Percentiles rank a stretch among this genome's conserved stretches.
Evolutionary conservation across 371 early-diverging fungal species (phyloP).

Genomic region (Globomyces sp.): DNA sequence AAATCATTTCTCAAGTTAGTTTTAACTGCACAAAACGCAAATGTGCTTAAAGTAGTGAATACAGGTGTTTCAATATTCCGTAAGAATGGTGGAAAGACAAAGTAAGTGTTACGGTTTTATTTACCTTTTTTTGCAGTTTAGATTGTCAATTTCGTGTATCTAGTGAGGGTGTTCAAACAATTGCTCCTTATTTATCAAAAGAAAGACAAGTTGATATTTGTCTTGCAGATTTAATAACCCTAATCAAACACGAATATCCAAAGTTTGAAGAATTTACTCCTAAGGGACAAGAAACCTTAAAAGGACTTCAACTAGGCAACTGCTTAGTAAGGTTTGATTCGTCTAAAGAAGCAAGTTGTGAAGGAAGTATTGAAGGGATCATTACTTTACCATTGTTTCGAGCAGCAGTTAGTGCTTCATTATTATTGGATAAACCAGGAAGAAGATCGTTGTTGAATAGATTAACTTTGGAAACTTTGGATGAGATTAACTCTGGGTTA

Average conservation of each 20-base stretch:
- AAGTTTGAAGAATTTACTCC: constrained; percentile 48
- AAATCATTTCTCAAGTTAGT: constrained; percentile 27
- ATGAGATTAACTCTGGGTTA: not conserved
- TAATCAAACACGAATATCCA: constrained; percentile 65
- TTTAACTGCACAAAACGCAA: constrained; percentile 62
- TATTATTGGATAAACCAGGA: constrained; percentile 74
- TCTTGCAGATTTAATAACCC: constrained; percentile 50
- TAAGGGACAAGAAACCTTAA: constrained; percentile 29
- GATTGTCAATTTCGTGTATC: constrained; percentile 6
- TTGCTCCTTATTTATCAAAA: constrained; percentile 59
- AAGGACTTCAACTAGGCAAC: constrained; percentile 55
- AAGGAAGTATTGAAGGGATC: constrained; percentile 45
- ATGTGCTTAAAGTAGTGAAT: constrained; percentile 79
- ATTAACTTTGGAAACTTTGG: constrained; percentile 31
- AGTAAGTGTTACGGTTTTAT: too few relatives aligned
- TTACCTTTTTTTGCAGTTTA: not conserved
- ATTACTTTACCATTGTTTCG: constrained; percentile 72
- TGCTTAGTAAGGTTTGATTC: constrained; percentile 63
- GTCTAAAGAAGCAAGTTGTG: constrained; percentile 35
- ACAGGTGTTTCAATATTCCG: constrained; percentile 85
- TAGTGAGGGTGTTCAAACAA: constrained; percentile 71
- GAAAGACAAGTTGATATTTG: constrained; percentile 54
- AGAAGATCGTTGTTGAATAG: constrained; percentile 35
- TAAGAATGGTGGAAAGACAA: constrained; percentile 42
- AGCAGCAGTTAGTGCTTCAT: constrained; percentile 65